Evolutionary conservation across 345 rosid genomes (phyloP).

Genomic region (Boechera retrofracta): DNA sequence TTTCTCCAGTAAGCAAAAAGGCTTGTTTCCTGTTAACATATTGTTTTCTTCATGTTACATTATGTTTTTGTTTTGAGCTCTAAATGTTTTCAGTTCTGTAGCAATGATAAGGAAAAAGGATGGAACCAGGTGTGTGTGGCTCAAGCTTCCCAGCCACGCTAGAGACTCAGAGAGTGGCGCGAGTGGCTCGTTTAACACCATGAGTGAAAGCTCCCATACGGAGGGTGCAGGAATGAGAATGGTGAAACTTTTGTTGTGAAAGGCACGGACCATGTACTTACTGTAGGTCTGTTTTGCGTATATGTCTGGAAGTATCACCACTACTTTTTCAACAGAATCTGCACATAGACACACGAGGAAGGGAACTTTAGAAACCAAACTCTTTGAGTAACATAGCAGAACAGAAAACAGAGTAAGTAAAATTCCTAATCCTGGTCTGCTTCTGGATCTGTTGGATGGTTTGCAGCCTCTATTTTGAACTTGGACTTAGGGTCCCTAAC

Average conservation of each 20-base stretch:
- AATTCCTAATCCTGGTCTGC: neutral
- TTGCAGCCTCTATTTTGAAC: neutral
- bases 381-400: constrained; percentile 5
- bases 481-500: neutral
- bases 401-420: neutral
- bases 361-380: neutral
- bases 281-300: neutral
- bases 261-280: neutral
- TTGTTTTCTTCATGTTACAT: neutral
- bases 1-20: constrained; percentile 18
- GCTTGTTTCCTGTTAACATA: neutral
- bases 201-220: neutral
- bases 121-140: constrained; percentile 3
- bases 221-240: constrained; percentile 1
- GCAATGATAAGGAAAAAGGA: neutral
- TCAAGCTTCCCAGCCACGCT: neutral
- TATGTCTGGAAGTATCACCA: neutral
- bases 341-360: neutral
- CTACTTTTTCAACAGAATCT: neutral
- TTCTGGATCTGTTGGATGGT: neutral
- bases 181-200: neutral
- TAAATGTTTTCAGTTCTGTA: neutral
- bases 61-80: constrained; percentile 1
- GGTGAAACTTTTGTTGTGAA: neutral
- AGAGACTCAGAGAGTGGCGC: neutral